Evolutionary conservation across 169 alveolate genomes (phyloP).

Genomic region (Cryptosporidium sp.): DNA sequence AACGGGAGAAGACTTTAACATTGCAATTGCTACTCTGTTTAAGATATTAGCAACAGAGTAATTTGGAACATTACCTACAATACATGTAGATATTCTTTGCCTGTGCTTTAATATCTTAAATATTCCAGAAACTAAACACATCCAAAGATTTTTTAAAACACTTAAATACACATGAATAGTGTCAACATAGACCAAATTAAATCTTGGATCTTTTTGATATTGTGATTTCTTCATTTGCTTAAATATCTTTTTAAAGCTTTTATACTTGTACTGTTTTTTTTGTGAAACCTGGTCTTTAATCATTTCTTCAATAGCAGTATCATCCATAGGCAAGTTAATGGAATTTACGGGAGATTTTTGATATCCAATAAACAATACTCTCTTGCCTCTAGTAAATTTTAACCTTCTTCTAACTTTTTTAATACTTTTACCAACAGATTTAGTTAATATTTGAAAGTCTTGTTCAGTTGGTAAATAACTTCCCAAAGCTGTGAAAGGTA

Average conservation of each 20-base stretch:
- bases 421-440: conserved; percentile 33
- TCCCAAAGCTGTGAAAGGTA: conserved; percentile 72
- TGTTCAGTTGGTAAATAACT: conserved; percentile 66
- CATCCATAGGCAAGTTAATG: conserved; percentile 52
- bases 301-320: conserved; percentile 33
- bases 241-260: conserved; percentile 33
- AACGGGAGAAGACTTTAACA: conserved; percentile 59
- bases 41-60: conserved; percentile 51
- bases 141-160: conserved; percentile 63
- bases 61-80: conserved; percentile 65
- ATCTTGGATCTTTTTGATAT: conserved; percentile 34
- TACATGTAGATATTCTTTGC: conserved; percentile 38
- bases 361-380: conserved; percentile 55
- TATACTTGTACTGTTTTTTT: conserved; percentile 44
- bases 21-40: conserved; percentile 54
- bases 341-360: conserved; percentile 46
- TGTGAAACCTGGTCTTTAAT: conserved; percentile 50
- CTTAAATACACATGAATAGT: conserved; percentile 22
- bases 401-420: conserved; percentile 7
- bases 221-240: conserved; percentile 63
- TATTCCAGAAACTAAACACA: conserved; percentile 64
- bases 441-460: conserved; percentile 21
- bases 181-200: conserved; percentile 31
- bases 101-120: conserved; percentile 53
- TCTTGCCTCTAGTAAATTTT: conserved; percentile 48